phyloP scores from a whole-genome alignment of 106 monocot genomes.

The Gastrodia elata region DNA sequence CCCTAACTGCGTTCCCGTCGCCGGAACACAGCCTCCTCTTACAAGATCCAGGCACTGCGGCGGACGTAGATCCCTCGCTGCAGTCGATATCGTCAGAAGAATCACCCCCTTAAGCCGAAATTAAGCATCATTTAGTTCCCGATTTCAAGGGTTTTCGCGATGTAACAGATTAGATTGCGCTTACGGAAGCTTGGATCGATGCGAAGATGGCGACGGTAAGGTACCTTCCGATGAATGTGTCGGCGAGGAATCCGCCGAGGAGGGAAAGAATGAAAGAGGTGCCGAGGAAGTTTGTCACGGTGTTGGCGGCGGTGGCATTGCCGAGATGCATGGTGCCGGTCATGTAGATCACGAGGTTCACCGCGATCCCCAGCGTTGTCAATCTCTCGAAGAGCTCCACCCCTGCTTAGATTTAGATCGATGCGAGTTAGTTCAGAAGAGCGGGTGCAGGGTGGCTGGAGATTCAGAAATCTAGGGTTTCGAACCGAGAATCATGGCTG shows the following conservation, averaged over 20 bases:
- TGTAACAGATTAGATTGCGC: not conserved
- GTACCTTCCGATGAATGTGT: slow-evolving; percentile 50
- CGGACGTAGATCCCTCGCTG: slow-evolving; percentile 30
- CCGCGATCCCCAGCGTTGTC: slow-evolving; percentile 53
- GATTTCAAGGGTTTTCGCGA: not conserved
- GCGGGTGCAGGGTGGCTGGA: not conserved
- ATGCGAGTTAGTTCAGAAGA: not conserved
- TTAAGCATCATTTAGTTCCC: not conserved
- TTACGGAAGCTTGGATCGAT: slow-evolving; percentile 43
- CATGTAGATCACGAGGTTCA: slow-evolving; percentile 61
- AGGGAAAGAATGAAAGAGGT: slow-evolving; percentile 64
- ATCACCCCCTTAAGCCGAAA: slow-evolving; percentile 38
- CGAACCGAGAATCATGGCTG: slow-evolving; percentile 53
- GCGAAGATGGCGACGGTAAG: slow-evolving; percentile 68
- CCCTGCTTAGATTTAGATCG: slow-evolving; percentile 12
- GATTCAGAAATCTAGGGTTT: not conserved
- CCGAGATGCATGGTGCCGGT: slow-evolving; percentile 64
- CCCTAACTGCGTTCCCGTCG: slow-evolving; percentile 27
- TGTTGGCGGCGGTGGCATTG: slow-evolving; percentile 57
- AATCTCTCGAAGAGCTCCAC: slow-evolving; percentile 66
- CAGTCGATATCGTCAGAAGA: slow-evolving; percentile 46
- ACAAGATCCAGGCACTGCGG: slow-evolving; percentile 15
- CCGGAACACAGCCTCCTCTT: slow-evolving; percentile 10
- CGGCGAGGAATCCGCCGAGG: slow-evolving; percentile 56
- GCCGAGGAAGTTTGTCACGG: slow-evolving; percentile 52